Percentiles rank a stretch among this genome's conserved stretches.
Evolutionary conservation across 345 rosid genomes (phyloP).

Genomic region (Lenwebbia sp.): DNA sequence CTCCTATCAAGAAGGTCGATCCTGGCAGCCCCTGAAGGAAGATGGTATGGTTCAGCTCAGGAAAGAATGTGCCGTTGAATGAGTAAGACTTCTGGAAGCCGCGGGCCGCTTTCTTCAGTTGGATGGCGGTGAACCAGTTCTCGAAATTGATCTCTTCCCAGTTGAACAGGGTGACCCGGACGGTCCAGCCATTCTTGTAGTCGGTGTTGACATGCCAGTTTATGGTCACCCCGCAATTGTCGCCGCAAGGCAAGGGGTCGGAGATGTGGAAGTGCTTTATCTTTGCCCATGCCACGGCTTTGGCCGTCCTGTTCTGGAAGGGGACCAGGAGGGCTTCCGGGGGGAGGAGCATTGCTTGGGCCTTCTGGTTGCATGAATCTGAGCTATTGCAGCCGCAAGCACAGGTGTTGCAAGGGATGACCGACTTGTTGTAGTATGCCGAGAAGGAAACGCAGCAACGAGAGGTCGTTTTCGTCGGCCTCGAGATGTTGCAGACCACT

Average conservation of each 20-base stretch:
- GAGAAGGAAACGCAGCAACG: conserved; percentile 89
- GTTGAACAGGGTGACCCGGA: conserved; percentile 73
- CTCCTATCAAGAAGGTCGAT: conserved; percentile 48
- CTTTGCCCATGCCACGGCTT: conserved; percentile 72
- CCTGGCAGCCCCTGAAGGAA: conserved; percentile 67
- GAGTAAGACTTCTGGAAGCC: conserved; percentile 79
- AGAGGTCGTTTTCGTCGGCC: conserved; percentile 37
- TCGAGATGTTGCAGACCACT: conserved; percentile 68
- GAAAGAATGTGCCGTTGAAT: conserved; percentile 58
- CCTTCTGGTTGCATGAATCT: conserved; percentile 35
- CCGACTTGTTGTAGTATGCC: conserved; percentile 68
- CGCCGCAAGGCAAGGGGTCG: conserved; percentile 65
- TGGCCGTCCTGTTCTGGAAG: conserved; percentile 52
- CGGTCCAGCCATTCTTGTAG: conserved; percentile 69
- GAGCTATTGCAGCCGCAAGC: conserved; percentile 70
- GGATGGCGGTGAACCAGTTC: conserved; percentile 71
- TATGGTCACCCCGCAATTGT: conserved; percentile 84
- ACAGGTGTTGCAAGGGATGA: conserved; percentile 79
- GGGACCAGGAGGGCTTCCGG: conserved; percentile 74
- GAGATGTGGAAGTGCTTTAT: conserved; percentile 44
- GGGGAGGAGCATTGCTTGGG: conserved; percentile 56
- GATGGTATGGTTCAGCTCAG: conserved; percentile 34
- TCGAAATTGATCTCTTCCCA: conserved; percentile 48
- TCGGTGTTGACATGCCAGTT: conserved; percentile 84
- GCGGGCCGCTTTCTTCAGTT: conserved; percentile 40